Evolutionary conservation across 2,329 filamentous ascomycete genomes (phyloP).

Genomic region (Aschersonia sp.): DNA sequence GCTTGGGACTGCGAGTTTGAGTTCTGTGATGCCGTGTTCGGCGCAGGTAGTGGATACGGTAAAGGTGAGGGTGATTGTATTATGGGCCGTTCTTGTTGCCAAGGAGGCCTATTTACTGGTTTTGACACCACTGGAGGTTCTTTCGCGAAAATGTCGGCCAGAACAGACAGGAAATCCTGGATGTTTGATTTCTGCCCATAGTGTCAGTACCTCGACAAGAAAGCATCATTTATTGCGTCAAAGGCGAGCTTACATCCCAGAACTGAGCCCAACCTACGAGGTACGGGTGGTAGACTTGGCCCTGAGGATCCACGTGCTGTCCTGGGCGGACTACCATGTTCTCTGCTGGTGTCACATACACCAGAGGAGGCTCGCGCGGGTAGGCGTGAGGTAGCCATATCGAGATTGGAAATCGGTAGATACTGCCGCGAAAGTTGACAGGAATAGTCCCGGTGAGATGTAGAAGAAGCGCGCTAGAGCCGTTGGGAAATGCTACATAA

Average conservation of each 20-base stretch:
- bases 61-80: conserved; percentile 34
- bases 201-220: not conserved
- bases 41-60: conserved; percentile 54
- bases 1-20: conserved; percentile 26
- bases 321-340: conserved; percentile 83
- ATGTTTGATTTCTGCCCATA: conserved; percentile 58
- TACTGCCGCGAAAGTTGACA: conserved; percentile 76
- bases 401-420: conserved; percentile 81
- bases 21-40: conserved; percentile 19
- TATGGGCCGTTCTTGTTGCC: conserved; percentile 10
- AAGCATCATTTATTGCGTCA: conserved; percentile 1
- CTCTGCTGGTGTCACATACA: conserved; percentile 77
- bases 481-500: conserved; percentile 67
- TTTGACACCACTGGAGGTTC: conserved; percentile 82
- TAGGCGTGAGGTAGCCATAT: conserved; percentile 91
- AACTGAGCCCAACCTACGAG: conserved; percentile 77
- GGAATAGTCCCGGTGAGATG: conserved; percentile 79
- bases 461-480: conserved; percentile 71
- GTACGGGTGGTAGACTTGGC: conserved; percentile 90
- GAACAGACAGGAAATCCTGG: conserved; percentile 64
- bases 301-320: conserved; percentile 88
- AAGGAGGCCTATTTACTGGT: conserved; percentile 33
- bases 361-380: conserved; percentile 69
- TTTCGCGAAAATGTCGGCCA: conserved; percentile 81
- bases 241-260: conserved; percentile 57